These are phyloP conservation scores for Wickerhamomyces canadensis DNA, from an alignment of 805 yeast species.

Conservation along the genomic window DNA sequence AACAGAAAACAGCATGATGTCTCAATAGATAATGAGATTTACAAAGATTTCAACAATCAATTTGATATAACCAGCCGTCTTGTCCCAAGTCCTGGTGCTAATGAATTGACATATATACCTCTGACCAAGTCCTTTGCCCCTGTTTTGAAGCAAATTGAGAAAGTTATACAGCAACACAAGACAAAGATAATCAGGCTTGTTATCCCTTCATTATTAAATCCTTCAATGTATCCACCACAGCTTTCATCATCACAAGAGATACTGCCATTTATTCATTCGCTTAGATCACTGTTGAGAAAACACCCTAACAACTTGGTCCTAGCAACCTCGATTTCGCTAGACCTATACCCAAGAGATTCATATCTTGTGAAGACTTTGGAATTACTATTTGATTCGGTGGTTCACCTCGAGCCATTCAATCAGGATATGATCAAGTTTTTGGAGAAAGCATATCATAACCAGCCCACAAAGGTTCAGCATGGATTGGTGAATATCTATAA, in stretches of 20 bases:
- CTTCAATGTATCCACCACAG: constrained; percentile 59
- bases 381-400: constrained; percentile 55
- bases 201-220: constrained; percentile 76
- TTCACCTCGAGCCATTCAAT: constrained; percentile 77
- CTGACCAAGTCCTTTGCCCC: constrained; percentile 24
- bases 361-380: constrained; percentile 49
- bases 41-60: constrained; percentile 54
- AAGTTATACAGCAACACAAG: constrained; percentile 36
- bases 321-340: constrained; percentile 54
- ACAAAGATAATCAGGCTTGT: constrained; percentile 55
- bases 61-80: constrained; percentile 75
- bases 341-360: constrained; percentile 54
- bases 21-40: constrained; percentile 26
- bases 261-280: constrained; percentile 54
- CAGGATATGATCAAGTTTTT: constrained; percentile 62
- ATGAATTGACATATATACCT: constrained; percentile 57
- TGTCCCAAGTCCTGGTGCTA: constrained; percentile 56
- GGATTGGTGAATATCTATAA: constrained; percentile 77
- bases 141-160: constrained; percentile 37
- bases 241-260: constrained; percentile 41
- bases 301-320: constrained; percentile 42
- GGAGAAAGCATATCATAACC: constrained; percentile 64
- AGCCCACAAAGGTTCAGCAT: constrained; percentile 74
- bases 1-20: constrained; percentile 23
- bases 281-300: constrained; percentile 48